phyloP scores from a whole-genome alignment of 2,329 filamentous ascomycete genomes.

The Zasmidium angulare region DNA sequence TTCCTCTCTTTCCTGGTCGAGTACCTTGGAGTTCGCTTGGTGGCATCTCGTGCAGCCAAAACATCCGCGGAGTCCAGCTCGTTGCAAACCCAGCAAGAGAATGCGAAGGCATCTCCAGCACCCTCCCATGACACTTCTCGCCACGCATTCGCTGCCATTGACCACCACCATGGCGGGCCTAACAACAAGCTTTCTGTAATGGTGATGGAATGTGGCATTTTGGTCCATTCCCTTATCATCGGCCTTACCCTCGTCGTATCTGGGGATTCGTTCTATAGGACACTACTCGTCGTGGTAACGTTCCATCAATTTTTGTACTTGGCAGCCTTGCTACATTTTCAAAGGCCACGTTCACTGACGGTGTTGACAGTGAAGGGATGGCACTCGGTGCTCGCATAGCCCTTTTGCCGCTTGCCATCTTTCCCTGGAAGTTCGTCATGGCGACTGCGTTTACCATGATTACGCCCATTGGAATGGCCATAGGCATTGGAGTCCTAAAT shows the following conservation, averaged over 20 bases:
- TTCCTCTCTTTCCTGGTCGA: constrained; percentile 73
- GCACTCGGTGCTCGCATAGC: constrained; percentile 84
- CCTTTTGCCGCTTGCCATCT: constrained; percentile 54
- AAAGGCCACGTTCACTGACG: too few relatives aligned
- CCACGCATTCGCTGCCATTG: constrained; percentile 49
- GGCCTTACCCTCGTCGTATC: constrained; percentile 69
- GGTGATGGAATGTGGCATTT: constrained; percentile 76
- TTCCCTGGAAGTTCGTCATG: constrained; percentile 57
- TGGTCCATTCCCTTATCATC: constrained; percentile 42
- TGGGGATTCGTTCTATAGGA: constrained; percentile 61
- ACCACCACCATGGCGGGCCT: constrained; percentile 18
- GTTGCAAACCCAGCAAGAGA: constrained; percentile 16
- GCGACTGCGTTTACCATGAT: constrained; percentile 66
- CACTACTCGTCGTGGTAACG: constrained; percentile 64
- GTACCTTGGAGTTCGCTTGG: constrained; percentile 48
- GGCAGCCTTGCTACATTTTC: too few relatives aligned
- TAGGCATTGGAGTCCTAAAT: constrained; percentile 70
- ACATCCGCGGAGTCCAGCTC: constrained; percentile 14
- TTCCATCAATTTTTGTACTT: constrained; percentile 97
- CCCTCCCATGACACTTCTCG: constrained; percentile 9
- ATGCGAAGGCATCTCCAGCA: neutral
- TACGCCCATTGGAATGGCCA: constrained; percentile 77
- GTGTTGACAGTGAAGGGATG: constrained; percentile 84
- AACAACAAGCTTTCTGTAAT: constrained; percentile 54
- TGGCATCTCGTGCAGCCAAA: constrained; percentile 4